Evolutionary conservation across 2,329 filamentous ascomycete species (phyloP).

Genomic region (Pleurostoma richardsiae): DNA sequence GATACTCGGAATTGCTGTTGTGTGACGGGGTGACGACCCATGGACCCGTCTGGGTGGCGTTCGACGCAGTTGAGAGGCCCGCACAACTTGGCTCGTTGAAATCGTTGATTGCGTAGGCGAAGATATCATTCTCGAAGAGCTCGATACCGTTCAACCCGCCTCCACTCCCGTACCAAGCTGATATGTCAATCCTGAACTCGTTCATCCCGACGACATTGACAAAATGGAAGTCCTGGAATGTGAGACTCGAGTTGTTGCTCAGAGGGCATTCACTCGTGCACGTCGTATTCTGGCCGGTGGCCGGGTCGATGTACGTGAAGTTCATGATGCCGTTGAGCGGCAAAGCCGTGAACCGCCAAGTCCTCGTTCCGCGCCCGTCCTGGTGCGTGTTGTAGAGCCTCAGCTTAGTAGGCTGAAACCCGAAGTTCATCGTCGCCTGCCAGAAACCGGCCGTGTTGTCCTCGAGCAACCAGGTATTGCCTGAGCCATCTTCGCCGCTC

Average conservation of each 20-base stretch:
- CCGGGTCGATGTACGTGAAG: conserved; percentile 80
- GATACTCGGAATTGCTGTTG: conserved; percentile 69
- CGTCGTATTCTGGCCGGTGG: conserved; percentile 58
- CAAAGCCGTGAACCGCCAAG: conserved; percentile 79
- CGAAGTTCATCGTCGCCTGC: conserved; percentile 77
- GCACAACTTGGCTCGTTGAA: conserved; percentile 88
- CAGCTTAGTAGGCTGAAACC: conserved; percentile 81
- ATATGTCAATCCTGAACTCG: conserved; percentile 78
- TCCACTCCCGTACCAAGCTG: conserved; percentile 79
- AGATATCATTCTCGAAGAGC: conserved; percentile 80
- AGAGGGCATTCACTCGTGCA: conserved; percentile 87
- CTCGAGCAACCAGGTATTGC: conserved; percentile 76
- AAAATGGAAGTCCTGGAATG: conserved; percentile 87
- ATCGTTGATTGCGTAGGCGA: conserved; percentile 74
- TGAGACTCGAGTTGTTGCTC: conserved; percentile 58
- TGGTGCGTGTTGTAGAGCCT: conserved; percentile 83
- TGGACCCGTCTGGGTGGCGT: conserved; percentile 63
- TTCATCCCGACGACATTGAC: conserved; percentile 87
- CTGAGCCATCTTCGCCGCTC: conserved; percentile 58
- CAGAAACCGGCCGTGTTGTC: conserved; percentile 76
- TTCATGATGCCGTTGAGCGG: conserved; percentile 94
- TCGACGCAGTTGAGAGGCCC: conserved; percentile 58
- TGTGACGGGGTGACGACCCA: conserved; percentile 68
- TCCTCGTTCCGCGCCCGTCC: conserved; percentile 80
- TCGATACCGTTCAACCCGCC: conserved; percentile 83